Percentiles rank a stretch among this genome's conserved stretches.
Conservation (phyloP, 176 grass and related monocot genomes). For the Zoysia japonica region DNA sequence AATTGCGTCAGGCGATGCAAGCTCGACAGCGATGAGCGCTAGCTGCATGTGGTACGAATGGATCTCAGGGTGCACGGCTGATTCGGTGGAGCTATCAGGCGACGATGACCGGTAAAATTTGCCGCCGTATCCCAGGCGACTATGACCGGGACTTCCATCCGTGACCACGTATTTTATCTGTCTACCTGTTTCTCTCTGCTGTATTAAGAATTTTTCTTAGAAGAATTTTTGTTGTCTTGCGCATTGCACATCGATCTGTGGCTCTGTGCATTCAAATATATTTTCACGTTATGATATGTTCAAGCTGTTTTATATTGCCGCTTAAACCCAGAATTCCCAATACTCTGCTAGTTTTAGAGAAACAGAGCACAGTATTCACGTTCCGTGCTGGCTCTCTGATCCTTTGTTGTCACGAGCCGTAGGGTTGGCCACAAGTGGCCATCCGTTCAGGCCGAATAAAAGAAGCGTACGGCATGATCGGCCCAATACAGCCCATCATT, state of each 20-base stretch:
- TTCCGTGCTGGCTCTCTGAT: too few relatives aligned
- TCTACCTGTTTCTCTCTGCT: not conserved
- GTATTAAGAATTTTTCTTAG: not conserved
- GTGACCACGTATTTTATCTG: not conserved
- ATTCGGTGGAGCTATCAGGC: conserved; percentile 31
- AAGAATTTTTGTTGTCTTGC: not conserved
- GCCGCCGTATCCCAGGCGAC: conserved; percentile 27
- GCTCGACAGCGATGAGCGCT: not conserved
- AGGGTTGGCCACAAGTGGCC: too few relatives aligned
- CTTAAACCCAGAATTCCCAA: too few relatives aligned
- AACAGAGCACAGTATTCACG: too few relatives aligned
- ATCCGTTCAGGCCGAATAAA: too few relatives aligned
- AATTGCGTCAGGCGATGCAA: not conserved
- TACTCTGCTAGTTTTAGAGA: too few relatives aligned
- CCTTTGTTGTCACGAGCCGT: too few relatives aligned
- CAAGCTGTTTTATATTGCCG: too few relatives aligned
- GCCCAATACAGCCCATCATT: too few relatives aligned
- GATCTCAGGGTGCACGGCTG: conserved; percentile 8
- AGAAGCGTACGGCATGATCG: too few relatives aligned
- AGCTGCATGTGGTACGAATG: not conserved
- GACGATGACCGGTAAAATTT: conserved; percentile 6
- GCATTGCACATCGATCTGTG: not conserved
- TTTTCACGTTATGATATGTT: too few relatives aligned
- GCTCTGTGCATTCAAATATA: too few relatives aligned
- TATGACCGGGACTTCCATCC: not conserved